phyloP scores from a whole-genome alignment of 495 filamentous ascomycete genomes.

The Jackrogersella multiformis region DNA sequence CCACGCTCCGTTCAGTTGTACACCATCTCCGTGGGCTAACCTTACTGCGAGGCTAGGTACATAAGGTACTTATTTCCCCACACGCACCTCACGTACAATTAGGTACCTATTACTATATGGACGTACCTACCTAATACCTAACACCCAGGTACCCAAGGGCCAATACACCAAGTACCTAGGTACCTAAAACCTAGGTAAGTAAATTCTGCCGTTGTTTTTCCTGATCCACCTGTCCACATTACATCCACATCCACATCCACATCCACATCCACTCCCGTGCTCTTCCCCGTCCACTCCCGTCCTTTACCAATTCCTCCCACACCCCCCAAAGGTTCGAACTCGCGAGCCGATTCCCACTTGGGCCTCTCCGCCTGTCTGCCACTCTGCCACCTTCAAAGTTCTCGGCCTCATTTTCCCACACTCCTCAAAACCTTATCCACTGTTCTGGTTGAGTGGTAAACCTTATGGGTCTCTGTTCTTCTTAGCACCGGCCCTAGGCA shows the following conservation, averaged over 20 bases:
- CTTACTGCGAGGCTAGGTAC: too few species aligned
- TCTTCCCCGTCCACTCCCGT: slow-evolving; percentile 24
- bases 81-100: slow-evolving; percentile 4
- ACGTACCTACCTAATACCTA: too few species aligned
- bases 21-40: slow-evolving; percentile 12
- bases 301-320: not conserved
- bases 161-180: not conserved
- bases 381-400: slow-evolving; percentile 36
- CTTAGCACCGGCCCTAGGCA: slow-evolving; percentile 27
- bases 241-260: not conserved
- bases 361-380: too few species aligned
- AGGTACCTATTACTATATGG: too few species aligned
- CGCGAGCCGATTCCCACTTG: slow-evolving; percentile 39
- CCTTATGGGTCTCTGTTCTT: slow-evolving; percentile 35
- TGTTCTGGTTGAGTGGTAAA: slow-evolving; percentile 19
- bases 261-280: slow-evolving; percentile 23
- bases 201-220: slow-evolving; percentile 39
- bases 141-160: too few species aligned
- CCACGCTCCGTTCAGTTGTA: not conserved
- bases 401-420: slow-evolving; percentile 44
- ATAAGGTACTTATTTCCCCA: too few species aligned
- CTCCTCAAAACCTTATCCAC: slow-evolving; percentile 32
- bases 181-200: not conserved
- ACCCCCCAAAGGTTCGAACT: slow-evolving; percentile 9
- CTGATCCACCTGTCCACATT: not conserved